These are phyloP conservation scores for Candolleomyces aberdarensis DNA, from an alignment of 768 basidiomycete species.

Conservation along the genomic window DNA sequence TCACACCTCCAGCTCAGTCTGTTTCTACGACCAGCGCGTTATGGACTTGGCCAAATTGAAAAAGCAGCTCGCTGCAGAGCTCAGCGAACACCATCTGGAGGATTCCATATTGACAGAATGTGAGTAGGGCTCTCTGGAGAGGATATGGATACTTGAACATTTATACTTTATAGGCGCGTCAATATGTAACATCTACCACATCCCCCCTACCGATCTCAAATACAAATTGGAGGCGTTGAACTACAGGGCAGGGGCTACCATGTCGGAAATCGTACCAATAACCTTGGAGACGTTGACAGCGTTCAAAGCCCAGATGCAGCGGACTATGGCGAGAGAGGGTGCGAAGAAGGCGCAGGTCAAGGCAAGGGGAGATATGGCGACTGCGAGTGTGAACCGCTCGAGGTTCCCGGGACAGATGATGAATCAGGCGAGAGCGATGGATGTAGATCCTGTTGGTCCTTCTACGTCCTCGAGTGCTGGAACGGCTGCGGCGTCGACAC, in stretches of 20 bases:
- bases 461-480: conserved; percentile 8
- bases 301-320: conserved; percentile 48
- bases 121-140: conserved; percentile 20
- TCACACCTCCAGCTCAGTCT: not conserved
- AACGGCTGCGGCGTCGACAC: conserved; percentile 2
- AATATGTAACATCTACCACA: conserved; percentile 61
- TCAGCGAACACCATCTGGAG: not conserved
- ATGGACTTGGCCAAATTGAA: not conserved
- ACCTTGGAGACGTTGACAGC: conserved; percentile 48
- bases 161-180: conserved; percentile 43
- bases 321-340: conserved; percentile 35
- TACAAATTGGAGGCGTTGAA: conserved; percentile 70
- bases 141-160: too few species aligned
- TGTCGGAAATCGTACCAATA: conserved; percentile 35
- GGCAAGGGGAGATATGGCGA: conserved; percentile 17
- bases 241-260: conserved; percentile 31
- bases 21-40: not conserved
- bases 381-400: conserved; percentile 33
- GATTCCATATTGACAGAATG: conserved; percentile 46
- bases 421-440: conserved; percentile 16
- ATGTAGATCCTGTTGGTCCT: conserved; percentile 7
- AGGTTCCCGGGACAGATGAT: conserved; percentile 27
- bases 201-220: conserved; percentile 48
- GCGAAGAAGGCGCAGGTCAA: conserved; percentile 30
- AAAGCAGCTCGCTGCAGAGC: not conserved